Evolutionary conservation across 176 grass and related monocot genomes (phyloP).

Genomic region (Oropetium thomaeum): DNA sequence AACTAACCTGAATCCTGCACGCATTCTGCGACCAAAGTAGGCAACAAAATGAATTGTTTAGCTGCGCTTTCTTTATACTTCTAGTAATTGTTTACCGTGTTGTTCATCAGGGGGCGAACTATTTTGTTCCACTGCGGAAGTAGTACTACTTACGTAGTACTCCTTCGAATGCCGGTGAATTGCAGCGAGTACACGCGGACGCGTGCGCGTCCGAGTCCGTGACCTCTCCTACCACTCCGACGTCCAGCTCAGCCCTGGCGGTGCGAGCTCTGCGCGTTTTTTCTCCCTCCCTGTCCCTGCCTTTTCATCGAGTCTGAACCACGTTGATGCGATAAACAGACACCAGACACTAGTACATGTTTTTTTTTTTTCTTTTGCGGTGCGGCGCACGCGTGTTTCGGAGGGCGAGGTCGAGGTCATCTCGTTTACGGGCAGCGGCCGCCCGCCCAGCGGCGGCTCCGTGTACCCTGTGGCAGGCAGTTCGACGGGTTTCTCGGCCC

Average conservation of each 20-base stretch:
- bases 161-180: not conserved
- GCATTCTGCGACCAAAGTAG: slow-evolving; percentile 3
- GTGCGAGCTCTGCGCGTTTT: slow-evolving; percentile 8
- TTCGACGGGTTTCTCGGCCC: slow-evolving; percentile 19
- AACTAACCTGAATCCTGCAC: not conserved
- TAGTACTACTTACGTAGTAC: too few relatives aligned
- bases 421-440: slow-evolving; percentile 12
- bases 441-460: not conserved
- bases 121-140: not conserved
- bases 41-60: not conserved
- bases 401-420: slow-evolving; percentile 6
- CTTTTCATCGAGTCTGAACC: too few relatives aligned
- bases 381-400: slow-evolving; percentile 19
- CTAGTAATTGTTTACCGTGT: not conserved
- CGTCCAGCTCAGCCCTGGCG: not conserved
- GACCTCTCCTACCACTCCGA: slow-evolving; percentile 9
- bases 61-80: not conserved
- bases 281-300: not conserved
- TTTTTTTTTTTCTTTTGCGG: too few relatives aligned
- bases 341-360: too few relatives aligned
- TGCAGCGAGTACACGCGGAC: not conserved
- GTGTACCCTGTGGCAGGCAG: not conserved
- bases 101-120: not conserved
- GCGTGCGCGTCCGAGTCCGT: too few relatives aligned
- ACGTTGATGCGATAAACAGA: not conserved